These are phyloP conservation scores for Globisporangium acanthophoron DNA, from an alignment of 352 stramenopile genomes.

Conservation along the genomic window DNA sequence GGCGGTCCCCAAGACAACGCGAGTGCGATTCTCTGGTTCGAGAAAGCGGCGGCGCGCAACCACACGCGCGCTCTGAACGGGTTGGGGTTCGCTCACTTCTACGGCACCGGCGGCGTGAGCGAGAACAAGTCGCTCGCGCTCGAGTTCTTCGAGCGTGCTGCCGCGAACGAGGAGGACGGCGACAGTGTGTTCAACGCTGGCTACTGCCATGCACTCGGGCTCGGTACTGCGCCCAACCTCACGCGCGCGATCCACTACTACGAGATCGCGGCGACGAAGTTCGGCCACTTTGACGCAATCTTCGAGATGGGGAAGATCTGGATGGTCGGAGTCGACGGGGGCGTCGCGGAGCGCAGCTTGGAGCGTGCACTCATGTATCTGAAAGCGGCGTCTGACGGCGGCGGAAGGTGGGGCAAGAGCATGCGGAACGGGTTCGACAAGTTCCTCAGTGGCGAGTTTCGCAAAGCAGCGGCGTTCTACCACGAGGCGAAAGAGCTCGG, in stretches of 20 bases:
- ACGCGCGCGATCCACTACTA: constrained; percentile 61
- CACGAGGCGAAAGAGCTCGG: constrained; percentile 60
- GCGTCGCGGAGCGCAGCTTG: constrained; percentile 18
- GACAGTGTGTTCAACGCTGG: constrained; percentile 90
- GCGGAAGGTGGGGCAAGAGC: constrained; percentile 54
- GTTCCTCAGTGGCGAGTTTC: constrained; percentile 38
- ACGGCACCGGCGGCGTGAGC: constrained; percentile 51
- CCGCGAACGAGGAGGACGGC: constrained; percentile 64
- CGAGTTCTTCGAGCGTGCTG: constrained; percentile 79
- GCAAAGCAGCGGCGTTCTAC: constrained; percentile 46
- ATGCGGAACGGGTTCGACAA: constrained; percentile 61
- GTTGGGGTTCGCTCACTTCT: constrained; percentile 87
- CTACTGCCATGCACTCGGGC: constrained; percentile 66
- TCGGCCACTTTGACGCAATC: constrained; percentile 85
- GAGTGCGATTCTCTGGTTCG: constrained; percentile 73
- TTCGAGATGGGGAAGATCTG: constrained; percentile 65
- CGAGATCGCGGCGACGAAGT: constrained; percentile 45
- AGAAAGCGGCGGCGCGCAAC: constrained; percentile 58
- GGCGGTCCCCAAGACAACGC: constrained; percentile 60
- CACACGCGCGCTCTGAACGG: constrained; percentile 84
- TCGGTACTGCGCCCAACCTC: constrained; percentile 52
- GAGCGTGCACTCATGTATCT: constrained; percentile 36
- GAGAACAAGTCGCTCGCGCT: constrained; percentile 80
- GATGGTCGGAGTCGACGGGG: constrained; percentile 23
- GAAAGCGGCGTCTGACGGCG: constrained; percentile 53